These are phyloP conservation scores for Globisporangium recalcitrans DNA, from an alignment of 352 stramenopile genomes.

Conservation along the genomic window DNA sequence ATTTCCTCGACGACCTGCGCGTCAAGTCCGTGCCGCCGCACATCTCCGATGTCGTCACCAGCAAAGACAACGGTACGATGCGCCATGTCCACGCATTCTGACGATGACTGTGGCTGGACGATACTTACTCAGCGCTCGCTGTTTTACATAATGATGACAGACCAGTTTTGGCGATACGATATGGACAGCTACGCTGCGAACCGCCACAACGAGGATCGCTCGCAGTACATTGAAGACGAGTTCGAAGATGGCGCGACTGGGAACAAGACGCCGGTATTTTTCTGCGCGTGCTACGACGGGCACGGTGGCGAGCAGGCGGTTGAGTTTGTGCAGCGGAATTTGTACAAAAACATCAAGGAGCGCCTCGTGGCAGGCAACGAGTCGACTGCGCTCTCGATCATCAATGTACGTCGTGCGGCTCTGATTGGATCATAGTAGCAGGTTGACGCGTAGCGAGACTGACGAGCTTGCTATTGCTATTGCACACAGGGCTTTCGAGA, in stretches of 20 bases:
- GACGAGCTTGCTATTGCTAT: not conserved
- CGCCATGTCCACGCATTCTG: not conserved
- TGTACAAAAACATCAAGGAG: slow-evolving; percentile 51
- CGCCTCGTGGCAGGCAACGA: slow-evolving; percentile 26
- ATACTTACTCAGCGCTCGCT: not conserved
- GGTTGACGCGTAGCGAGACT: not conserved
- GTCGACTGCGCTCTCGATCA: slow-evolving; percentile 40
- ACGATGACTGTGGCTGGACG: not conserved
- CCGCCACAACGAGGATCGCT: slow-evolving; percentile 57
- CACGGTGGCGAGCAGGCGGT: slow-evolving; percentile 60
- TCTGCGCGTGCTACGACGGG: slow-evolving; percentile 70
- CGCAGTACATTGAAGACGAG: slow-evolving; percentile 46
- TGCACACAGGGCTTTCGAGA: slow-evolving; percentile 37
- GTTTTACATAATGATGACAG: slow-evolving; percentile 7
- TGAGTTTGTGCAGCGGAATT: slow-evolving; percentile 59
- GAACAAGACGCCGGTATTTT: slow-evolving; percentile 36
- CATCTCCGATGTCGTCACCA: slow-evolving; percentile 44
- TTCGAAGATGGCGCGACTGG: slow-evolving; percentile 15
- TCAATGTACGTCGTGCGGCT: slow-evolving; percentile 19
- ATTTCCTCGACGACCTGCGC: slow-evolving; percentile 42
- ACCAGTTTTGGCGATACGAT: slow-evolving; percentile 58
- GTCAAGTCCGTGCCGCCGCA: slow-evolving; percentile 43
- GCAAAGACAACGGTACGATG: slow-evolving; percentile 23
- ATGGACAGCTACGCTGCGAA: slow-evolving; percentile 71
- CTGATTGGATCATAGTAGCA: not conserved